Evolutionary conservation across 2,329 filamentous ascomycete species (phyloP).

Genomic region (Cryoendolithus antarcticus): DNA sequence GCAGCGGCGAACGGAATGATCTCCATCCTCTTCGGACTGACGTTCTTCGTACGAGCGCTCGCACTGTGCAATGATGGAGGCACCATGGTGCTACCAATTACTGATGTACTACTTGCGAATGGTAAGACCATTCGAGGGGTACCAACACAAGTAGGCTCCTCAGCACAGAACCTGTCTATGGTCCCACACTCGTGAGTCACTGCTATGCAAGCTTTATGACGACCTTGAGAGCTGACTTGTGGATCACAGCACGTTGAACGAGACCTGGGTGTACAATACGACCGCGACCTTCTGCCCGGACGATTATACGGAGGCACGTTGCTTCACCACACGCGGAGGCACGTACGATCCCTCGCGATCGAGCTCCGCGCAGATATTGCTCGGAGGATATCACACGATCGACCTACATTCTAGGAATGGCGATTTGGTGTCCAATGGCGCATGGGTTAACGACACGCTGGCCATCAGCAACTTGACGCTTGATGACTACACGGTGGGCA

Average conservation of each 20-base stretch:
- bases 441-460: constrained; percentile 8
- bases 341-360: constrained; percentile 8
- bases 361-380: neutral
- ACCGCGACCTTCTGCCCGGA: constrained; percentile 7
- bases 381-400: neutral
- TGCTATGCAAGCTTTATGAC: neutral
- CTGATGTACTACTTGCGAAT: constrained; percentile 3
- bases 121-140: constrained; percentile 4
- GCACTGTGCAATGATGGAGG: no score
- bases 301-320: constrained; percentile 2
- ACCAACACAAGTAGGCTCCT: constrained; percentile 2
- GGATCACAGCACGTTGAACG: constrained; percentile 4
- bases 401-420: constrained; percentile 4
- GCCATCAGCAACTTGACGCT: constrained; percentile 5
- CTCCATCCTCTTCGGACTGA: no score
- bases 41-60: no score
- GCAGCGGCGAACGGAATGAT: no score
- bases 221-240: neutral
- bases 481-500: constrained; percentile 9
- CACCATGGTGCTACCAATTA: constrained; percentile 3
- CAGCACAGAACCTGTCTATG: constrained; percentile 5
- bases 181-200: constrained; percentile 1
- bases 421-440: constrained; percentile 10
- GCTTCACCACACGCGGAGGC: constrained; percentile 9
- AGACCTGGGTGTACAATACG: constrained; percentile 12